Evolutionary conservation across 805 yeast genomes (phyloP), one percentile per base, ranked within the genome.

Genomic region (Candida loeiensis): DNA sequence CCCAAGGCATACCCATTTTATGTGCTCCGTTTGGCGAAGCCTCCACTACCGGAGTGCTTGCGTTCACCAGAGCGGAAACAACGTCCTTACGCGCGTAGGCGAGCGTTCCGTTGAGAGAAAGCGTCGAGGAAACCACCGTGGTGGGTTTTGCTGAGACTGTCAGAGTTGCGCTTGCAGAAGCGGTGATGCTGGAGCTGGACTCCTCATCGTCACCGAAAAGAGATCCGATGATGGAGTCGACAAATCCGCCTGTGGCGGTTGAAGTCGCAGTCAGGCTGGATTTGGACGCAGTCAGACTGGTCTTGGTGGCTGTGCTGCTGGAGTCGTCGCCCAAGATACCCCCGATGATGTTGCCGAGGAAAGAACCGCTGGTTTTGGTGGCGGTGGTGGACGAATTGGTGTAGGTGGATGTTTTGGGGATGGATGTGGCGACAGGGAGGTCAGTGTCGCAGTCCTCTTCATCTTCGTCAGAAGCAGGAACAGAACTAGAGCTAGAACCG

Each of bases 11-110:
- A 5, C 18, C 33, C 20, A 30, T 30, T 19, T 27, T 36, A 29
- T 28, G 28, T n/a, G 41, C 48, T 1, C 39, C 47, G 25, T 46
- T 56, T 19, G 31, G 8, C 48, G 49, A 15, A 43, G 36, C 37
- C 28, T 21, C 24, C 32, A 34, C 45, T 11, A 36, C 27, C 22
- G 41, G 39, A 17, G 40, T n/a, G 13, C 45, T 30, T n/a, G 21
- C 44, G 3, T 44, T 45, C 4, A 30, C 27, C n/a, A 49, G 38
- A 8, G 50, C 43, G 11, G 34, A 18, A 2, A 34, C 30, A 12
- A 33, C 18, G 15, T 31, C 34, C n/a, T 16, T 21, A n/a, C 29
- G 27, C 14, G 16, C 28, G 30, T 17, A 22, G 30, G 29, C 24
- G 11, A 17, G 4, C 5, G 40, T 37, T 8, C 40, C 36, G 30